A percentile compares a stretch with the other conserved stretches of the same genome.
Conservation (phyloP, 106 monocot species). For the Hemerocallis citrina region DNA sequence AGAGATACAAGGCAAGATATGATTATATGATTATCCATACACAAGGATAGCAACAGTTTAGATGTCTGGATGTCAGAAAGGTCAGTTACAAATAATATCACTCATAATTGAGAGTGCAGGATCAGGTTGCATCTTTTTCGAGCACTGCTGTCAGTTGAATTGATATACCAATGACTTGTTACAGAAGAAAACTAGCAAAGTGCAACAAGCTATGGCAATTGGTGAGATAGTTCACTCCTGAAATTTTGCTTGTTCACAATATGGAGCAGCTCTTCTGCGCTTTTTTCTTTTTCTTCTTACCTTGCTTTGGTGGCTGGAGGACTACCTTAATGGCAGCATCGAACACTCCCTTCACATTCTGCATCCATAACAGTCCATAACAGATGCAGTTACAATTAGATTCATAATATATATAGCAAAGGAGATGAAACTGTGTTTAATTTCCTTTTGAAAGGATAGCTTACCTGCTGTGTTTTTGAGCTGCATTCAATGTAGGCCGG, state of each 20-base stretch:
- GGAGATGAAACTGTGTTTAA: neutral
- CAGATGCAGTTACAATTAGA: neutral
- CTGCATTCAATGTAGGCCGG: slow-evolving; percentile 42
- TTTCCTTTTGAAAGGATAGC: neutral
- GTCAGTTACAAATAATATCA: too few species aligned
- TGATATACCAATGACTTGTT: too few species aligned
- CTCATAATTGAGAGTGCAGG: too few species aligned
- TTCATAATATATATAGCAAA: neutral
- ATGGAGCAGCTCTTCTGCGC: slow-evolving; percentile 50
- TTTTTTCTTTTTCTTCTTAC: slow-evolving; percentile 55
- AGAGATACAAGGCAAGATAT: too few species aligned
- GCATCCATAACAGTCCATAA: neutral
- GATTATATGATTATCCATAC: too few species aligned
- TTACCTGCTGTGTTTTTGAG: slow-evolving; percentile 45
- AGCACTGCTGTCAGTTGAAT: too few species aligned
- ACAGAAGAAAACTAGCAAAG: too few species aligned
- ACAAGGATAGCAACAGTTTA: too few species aligned
- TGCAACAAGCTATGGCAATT: neutral
- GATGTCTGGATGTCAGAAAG: too few species aligned
- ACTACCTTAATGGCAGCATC: slow-evolving; percentile 64
- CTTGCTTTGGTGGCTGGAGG: slow-evolving; percentile 62
- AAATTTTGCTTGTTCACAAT: slow-evolving; percentile 17
- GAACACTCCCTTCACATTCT: slow-evolving; percentile 62
- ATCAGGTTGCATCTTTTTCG: too few species aligned
- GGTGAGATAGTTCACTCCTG: neutral